Base-by-base conservation (phyloP, 495 filamentous ascomycete species). In the Lentithecium fluviatile region DNA sequence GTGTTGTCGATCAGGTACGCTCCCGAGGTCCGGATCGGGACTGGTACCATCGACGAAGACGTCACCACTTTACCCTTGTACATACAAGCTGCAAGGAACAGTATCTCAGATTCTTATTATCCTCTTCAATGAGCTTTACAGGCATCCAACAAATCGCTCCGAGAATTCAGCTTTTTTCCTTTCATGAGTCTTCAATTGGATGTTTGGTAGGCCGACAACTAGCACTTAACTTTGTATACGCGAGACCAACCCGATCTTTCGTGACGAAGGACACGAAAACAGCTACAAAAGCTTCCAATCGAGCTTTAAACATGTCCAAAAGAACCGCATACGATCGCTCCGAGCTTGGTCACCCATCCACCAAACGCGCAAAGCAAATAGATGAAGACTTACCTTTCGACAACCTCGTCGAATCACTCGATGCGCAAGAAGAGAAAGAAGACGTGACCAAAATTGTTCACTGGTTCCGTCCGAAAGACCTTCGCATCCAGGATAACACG, bases 291-390 rank as follows among this genome's bases (percentile, higher is more conserved):
- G 15, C 15, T 8, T 38, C 36, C 36, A 15, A 38, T 40, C 36
- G 17, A 52, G n/a, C 8, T 11, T 11, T 13, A 54, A 54, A 43
- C 24, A 62, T 62, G 50, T 55, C 58, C 7, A 56, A 62, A 62
- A 40, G 58, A 13, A 52, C 36, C 5, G 19, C 58, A 2, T 43
- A 37, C 40, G 24, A 37, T 10, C 58, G 43, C 43, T 43, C 69
- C 21, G 70, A 69, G 32, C 64, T 77, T 38, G 73, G 67, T 45
- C 75, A 73, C 50, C 76, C 76, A 0, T 66, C 66, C 1, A 76
- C 76, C 0, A 78, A 78, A 68, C 71, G 76, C 24, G 76, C 75
- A 13, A 79, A 77, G 60, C 49, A 79, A 58, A 61, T 77, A 32
- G 76, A 78, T 51, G 58, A 46, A 2, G 59, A 78, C 20, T 66